phyloP scores from a whole-genome alignment of 1,284 basidiomycete genomes.

The Ganoderma sinense region DNA sequence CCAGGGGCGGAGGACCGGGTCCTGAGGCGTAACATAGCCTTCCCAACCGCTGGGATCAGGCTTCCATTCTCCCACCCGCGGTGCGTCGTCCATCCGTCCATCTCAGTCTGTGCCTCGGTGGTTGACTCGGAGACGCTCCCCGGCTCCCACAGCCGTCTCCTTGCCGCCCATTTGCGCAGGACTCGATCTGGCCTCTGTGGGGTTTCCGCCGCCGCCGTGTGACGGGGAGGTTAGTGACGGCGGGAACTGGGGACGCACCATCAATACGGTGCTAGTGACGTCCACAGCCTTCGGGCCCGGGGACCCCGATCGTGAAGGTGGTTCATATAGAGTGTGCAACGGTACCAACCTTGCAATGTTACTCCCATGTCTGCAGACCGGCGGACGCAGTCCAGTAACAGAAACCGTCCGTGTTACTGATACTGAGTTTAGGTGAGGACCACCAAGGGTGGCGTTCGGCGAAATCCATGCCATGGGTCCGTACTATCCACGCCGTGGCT shows the following conservation, averaged over 20 bases:
- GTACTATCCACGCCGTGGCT: too few species aligned
- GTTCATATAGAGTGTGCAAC: neutral
- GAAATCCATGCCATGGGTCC: too few species aligned
- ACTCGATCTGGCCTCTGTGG: neutral
- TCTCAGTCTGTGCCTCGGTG: neutral
- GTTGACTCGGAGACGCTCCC: neutral
- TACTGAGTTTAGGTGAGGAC: too few species aligned
- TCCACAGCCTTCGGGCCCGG: neutral
- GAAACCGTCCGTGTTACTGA: too few species aligned
- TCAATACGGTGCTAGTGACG: neutral
- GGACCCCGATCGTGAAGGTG: neutral
- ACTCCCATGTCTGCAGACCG: neutral
- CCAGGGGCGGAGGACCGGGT: neutral
- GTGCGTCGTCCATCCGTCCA: neutral
- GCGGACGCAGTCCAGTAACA: neutral
- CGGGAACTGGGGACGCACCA: neutral
- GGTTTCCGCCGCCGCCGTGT: neutral
- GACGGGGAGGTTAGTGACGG: neutral
- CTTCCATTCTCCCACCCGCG: neutral
- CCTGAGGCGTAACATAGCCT: neutral
- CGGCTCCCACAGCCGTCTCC: neutral
- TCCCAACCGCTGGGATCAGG: neutral
- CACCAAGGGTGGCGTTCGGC: too few species aligned
- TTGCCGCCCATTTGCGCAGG: neutral
- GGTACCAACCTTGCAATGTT: neutral